Base-by-base conservation (phyloP, 805 yeast species). In the Nakazawaea wickerhamii region DNA sequence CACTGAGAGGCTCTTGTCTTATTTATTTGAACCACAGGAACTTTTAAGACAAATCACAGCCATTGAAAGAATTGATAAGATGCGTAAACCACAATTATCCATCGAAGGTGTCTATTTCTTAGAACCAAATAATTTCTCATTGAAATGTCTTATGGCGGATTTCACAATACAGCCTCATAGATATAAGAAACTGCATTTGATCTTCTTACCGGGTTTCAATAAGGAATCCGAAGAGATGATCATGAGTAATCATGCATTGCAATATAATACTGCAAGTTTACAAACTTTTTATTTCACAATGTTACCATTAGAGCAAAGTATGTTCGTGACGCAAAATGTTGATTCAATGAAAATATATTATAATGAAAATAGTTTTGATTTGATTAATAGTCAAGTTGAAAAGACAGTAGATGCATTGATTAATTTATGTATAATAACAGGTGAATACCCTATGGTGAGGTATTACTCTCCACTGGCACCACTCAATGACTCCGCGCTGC, bases 391-490 rank as follows among this genome's bases (percentile, higher is more conserved):
- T 25, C 82, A 83, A 44, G 68, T 87, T 13, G 64, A 70, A 15
- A 61, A 61, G 40, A 76, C 84, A 0, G 87, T 91, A 1, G 65
- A 74, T 30, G 60, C 87, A 18, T 66, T 93, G 50, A 77, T 88
- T 23, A 77, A 81, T 50, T 52, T 87, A 19, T 85, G 95, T 67
- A 75, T 84, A 6, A 56, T 84, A 8, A 79, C 93, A 1, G 95
- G 95, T 11, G 97, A 90, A 55, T 86, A 84, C 52, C 99, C 99
- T 2, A 74, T 84, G 34, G 77, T 93, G 17, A 70, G 99, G 50
- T 86, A 77, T 61, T 81, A 79, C 55, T 68, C 77, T 7, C 73
- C 81, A 4, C 73, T 73, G 32, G 64, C 75, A 30, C 67, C 70
- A 8, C 58, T 64, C 23, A 72, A 76, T 50, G 70, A 72, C 20